Conservation (phyloP, 1,284 basidiomycete species). For the Inonotus obliquus region DNA sequence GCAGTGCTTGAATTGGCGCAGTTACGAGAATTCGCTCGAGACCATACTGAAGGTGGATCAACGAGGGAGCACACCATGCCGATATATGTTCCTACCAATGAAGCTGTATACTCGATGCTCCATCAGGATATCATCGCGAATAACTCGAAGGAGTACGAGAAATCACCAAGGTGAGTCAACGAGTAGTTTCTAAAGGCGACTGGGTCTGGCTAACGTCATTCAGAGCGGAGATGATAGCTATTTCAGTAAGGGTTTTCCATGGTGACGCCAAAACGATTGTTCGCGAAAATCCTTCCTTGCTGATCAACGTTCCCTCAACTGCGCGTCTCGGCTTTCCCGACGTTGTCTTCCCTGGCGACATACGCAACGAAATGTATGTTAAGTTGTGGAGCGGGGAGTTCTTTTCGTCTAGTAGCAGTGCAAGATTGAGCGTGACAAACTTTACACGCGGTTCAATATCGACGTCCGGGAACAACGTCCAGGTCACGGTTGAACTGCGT, state of each 20-base stretch:
- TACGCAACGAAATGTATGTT: constrained; percentile 93
- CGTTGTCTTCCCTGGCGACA: constrained; percentile 89
- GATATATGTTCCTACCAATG: constrained; percentile 82
- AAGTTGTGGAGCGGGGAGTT: constrained; percentile 93
- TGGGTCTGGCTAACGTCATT: too few species aligned
- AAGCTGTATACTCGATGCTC: constrained; percentile 85
- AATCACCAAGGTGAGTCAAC: constrained; percentile 66
- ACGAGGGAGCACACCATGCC: constrained; percentile 82
- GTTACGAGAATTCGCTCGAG: constrained; percentile 61
- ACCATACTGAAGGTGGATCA: constrained; percentile 55
- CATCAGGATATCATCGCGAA: constrained; percentile 92
- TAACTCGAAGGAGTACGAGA: constrained; percentile 79
- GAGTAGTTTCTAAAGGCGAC: too few species aligned
- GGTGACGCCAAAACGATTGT: constrained; percentile 76
- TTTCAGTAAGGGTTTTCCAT: constrained; percentile 88
- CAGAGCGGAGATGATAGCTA: constrained; percentile 80
- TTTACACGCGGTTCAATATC: constrained; percentile 55
- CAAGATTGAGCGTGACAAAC: constrained; percentile 59
- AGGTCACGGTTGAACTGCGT: constrained; percentile 88
- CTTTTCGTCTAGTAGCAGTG: constrained; percentile 43
- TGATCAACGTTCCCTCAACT: constrained; percentile 80
- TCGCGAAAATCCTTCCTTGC: constrained; percentile 82
- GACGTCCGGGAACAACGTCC: constrained; percentile 65
- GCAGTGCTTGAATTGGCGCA: constrained; percentile 86
- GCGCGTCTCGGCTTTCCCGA: constrained; percentile 94